Base-by-base conservation (phyloP, 805 yeast genomes). In the Nakazawaea wickerhamii region DNA sequence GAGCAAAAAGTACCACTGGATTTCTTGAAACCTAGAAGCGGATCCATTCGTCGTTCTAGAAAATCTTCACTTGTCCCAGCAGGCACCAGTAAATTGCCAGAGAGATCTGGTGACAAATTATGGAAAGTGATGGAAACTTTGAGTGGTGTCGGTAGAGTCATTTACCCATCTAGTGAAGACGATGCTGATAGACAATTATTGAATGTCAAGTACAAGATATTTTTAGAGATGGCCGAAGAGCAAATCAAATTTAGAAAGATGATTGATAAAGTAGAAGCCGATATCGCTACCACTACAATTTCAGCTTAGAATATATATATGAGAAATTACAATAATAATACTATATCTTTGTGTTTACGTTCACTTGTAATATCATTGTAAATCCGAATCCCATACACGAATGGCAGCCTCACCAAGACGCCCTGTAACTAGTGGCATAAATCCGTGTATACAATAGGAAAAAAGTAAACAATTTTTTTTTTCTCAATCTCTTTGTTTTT, bases 41-140 rank as follows among this genome's bases (percentile, higher is more conserved):
- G 40, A 4, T 41, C 44, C 6, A 41, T 41, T 7, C 40, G 44
- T 46, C 58, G 30, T 17, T 49, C 53, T 4, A 45, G 33, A 18
- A 49, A 47, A 34, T 36, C 37, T 20, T 48, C 46, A 14, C 20
- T 26, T 7, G 41, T 30, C 20, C 14, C 42, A 4, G 15, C 41
- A 26, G n/a, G 40, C 6, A 15, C 21, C 3, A 8, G n/a, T 15
- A 28, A 10, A 28, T 15, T 13, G 7, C 40, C 45, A 32, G 53
- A 51, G 19, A 55, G 58, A 31, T 63, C 76, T 3, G 86, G 86
- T 26, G 81, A 79, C 49, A 73, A 70, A 43, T 68, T 93, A 45
- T 91, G 98, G 98, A 76, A 79, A 28, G 79, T 84, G 30, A 93
- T 93, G 99, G 75, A 75, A 50, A 72, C 73, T 47, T 72, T 90